These are phyloP conservation scores for Kazachstania martiniae DNA, from an alignment of 805 yeast genomes.

Conservation along the genomic window DNA sequence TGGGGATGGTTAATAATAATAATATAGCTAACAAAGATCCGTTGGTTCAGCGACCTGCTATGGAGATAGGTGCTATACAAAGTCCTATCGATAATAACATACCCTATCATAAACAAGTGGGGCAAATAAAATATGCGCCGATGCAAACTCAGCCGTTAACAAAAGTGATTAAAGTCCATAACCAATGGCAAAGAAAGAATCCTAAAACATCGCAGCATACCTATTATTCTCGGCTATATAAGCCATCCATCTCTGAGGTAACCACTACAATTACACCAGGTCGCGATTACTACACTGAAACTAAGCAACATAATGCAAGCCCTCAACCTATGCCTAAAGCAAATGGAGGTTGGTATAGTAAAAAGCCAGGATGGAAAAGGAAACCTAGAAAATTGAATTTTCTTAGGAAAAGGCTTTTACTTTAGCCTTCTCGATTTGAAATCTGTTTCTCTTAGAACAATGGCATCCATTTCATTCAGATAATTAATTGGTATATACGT, in stretches of 20 bases:
- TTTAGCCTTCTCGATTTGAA: slow-evolving; percentile 7
- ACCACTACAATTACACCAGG: background rate
- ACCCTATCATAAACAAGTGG: slow-evolving; percentile 71
- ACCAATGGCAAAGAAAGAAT: background rate
- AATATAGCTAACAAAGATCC: too few relatives aligned
- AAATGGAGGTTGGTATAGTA: background rate
- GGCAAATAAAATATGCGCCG: slow-evolving; percentile 70
- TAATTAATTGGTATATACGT: slow-evolving; percentile 17
- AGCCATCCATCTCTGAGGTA: background rate
- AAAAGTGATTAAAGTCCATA: too few relatives aligned
- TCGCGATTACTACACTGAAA: background rate
- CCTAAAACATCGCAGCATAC: background rate
- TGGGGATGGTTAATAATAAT: too few relatives aligned
- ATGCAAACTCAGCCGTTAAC: slow-evolving; percentile 73
- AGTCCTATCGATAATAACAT: too few relatives aligned
- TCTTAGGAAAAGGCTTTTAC: background rate
- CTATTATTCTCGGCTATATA: background rate
- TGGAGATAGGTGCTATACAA: too few relatives aligned
- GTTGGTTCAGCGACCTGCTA: too few relatives aligned
- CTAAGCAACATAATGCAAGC: background rate
- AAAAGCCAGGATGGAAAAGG: background rate
- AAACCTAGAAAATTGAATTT: background rate
- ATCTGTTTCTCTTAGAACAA: slow-evolving; percentile 17
- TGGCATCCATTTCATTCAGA: slow-evolving; percentile 18
- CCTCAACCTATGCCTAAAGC: background rate